Conservation (phyloP, 2,329 filamentous ascomycete genomes). For the Trichoderma atroviride region DNA sequence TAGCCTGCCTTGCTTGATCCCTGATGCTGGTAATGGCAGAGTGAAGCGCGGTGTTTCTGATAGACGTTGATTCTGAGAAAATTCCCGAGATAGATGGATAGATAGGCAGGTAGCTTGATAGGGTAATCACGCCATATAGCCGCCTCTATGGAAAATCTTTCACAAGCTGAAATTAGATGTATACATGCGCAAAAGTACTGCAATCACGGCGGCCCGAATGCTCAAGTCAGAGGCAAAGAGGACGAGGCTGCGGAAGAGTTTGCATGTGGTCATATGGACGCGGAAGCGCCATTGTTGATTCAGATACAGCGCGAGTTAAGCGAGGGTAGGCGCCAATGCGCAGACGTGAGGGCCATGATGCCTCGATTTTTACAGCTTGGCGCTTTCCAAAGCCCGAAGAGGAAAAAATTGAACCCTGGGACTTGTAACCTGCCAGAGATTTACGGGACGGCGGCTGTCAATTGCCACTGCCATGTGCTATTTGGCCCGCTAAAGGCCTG, state of each 20-base stretch:
- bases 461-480: conserved; percentile 1
- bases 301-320: not conserved
- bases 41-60: not conserved
- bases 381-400: not conserved
- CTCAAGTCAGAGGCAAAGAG: not conserved
- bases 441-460: conserved; percentile 7
- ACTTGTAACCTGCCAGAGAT: conserved; percentile 7
- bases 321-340: not conserved
- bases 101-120: not conserved
- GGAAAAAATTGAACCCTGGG: not conserved
- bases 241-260: not conserved
- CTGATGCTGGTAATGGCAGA: not conserved
- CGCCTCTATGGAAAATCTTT: conserved; percentile 9
- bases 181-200: not conserved
- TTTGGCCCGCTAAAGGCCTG: conserved; percentile 10
- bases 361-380: not conserved
- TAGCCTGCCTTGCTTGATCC: not conserved
- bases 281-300: not conserved
- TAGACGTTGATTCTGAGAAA: not conserved
- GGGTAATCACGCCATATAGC: conserved; percentile 21
- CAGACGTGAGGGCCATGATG: conserved; percentile 13
- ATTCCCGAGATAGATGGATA: not conserved
- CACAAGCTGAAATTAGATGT: not conserved
- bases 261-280: not conserved
- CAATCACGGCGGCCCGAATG: not conserved